These are phyloP conservation scores for Raphanus raphanistrum DNA, from an alignment of 345 rosid genomes.

Conservation along the genomic window DNA sequence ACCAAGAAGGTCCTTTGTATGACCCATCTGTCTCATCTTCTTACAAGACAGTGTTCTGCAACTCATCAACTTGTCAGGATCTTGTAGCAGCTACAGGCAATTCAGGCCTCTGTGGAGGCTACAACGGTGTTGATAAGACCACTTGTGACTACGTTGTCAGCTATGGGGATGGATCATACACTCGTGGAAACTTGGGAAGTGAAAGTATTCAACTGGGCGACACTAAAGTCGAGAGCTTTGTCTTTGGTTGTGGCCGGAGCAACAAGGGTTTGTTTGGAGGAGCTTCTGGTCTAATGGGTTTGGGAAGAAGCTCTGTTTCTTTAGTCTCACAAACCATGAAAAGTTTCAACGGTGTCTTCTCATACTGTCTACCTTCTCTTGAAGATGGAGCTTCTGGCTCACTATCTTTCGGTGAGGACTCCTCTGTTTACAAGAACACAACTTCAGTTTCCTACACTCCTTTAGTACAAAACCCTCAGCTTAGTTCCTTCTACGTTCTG, in stretches of 20 bases:
- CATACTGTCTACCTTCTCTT: slow-evolving; percentile 80
- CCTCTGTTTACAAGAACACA: slow-evolving; percentile 57
- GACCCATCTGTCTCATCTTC: slow-evolving; percentile 65
- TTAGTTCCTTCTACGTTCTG: slow-evolving; percentile 71
- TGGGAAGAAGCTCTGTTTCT: slow-evolving; percentile 75
- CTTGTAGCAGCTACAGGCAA: slow-evolving; percentile 55
- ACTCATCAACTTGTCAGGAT: slow-evolving; percentile 67
- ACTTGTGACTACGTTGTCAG: slow-evolving; percentile 66
- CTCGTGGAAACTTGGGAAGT: slow-evolving; percentile 65
- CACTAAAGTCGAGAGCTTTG: slow-evolving; percentile 44
- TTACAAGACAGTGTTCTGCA: slow-evolving; percentile 56
- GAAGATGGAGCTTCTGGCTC: slow-evolving; percentile 71
- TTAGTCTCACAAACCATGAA: slow-evolving; percentile 60
- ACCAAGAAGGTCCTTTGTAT: slow-evolving; percentile 71
- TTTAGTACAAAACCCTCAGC: slow-evolving; percentile 58
- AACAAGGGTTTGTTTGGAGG: slow-evolving; percentile 82
- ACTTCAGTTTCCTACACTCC: slow-evolving; percentile 67
- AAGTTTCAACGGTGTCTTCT: slow-evolving; percentile 68
- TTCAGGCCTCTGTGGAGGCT: slow-evolving; percentile 49
- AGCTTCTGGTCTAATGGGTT: slow-evolving; percentile 84
- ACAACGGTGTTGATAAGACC: slow-evolving; percentile 24
- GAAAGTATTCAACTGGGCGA: slow-evolving; percentile 57
- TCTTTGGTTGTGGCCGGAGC: slow-evolving; percentile 82
- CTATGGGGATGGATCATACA: slow-evolving; percentile 91
- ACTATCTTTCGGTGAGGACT: slow-evolving; percentile 58